Evolutionary conservation across 1,139 yeast species (phyloP), one percentile per base, ranked within the genome.

Genomic region (Cylindricascospora bacillispora): DNA sequence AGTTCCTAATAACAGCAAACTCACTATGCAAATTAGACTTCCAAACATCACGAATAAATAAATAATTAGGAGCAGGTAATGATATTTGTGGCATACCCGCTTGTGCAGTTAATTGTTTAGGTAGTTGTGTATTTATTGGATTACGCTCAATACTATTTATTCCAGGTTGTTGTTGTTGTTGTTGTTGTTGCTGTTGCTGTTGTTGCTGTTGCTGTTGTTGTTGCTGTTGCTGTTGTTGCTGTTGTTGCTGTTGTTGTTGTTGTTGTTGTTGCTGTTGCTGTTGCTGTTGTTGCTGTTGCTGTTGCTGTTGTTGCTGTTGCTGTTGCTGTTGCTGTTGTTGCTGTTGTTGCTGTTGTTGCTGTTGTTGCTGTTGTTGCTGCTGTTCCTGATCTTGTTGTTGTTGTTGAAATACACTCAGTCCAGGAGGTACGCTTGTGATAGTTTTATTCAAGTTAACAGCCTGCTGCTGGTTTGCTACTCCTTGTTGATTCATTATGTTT

Each of bases 21-120:
- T 86, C 95, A 37, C 71, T 72, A 45, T 82, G 85, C 42, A 89
- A 62, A 52, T 86, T 89, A 48, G 75, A 73, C 29, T 65, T 68
- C 95, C 97, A 89, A 11, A 89, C 97, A 44, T 86, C 64, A 29
- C 60, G 59, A 11, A 60, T 43, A 23, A 49, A 41, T 17, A 50
- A 33, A 22, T 50, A 53, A 28, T 43, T 49, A 28, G 54, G 54
- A 6, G 54, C 49, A 3, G 54, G 53, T 27, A 52, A 32, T 10
- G 47, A 25, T 27, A 39, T 35, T 11, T 49, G 45, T 5, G 45
- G 41, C 19, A 38, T 27, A 9, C 29, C 26, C n/a, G 32, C 33
- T 16, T 32, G 27, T 9, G 30, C 25, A 5, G 27, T 32, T 22
- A 36, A 28, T 23, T 41, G 44, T 17, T 41, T 40, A 16, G 41